A percentile compares a stretch with the other conserved stretches of the same genome.
Evolutionary conservation across 1,284 basidiomycete species (phyloP).

Genomic region (Tremellales sp.): DNA sequence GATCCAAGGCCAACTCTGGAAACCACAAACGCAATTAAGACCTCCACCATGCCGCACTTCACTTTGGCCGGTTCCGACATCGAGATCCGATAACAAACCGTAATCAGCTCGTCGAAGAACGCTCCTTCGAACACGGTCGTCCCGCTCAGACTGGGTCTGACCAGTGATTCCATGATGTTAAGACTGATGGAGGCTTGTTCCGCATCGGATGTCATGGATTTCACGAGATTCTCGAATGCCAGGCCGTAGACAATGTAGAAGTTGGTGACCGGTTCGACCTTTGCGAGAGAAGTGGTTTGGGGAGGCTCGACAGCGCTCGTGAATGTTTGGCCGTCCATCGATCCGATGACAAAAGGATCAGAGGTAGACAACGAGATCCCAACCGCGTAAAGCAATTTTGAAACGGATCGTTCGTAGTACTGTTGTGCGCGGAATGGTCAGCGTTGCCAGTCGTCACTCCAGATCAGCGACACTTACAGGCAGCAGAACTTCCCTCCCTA

Average conservation of each 20-base stretch:
- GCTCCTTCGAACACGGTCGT: constrained; percentile 71
- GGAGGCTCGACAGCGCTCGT: constrained; percentile 17
- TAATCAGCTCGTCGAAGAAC: constrained; percentile 86
- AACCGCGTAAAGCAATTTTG: constrained; percentile 80
- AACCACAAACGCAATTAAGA: constrained; percentile 62
- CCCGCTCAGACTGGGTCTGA: constrained; percentile 74
- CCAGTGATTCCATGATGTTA: constrained; percentile 71
- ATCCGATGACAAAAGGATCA: constrained; percentile 66
- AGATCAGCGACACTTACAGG: constrained; percentile 59
- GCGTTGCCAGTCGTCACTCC: background rate
- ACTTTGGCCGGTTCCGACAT: constrained; percentile 76
- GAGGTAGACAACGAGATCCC: constrained; percentile 70
- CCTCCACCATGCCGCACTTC: constrained; percentile 71
- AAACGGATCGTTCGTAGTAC: constrained; percentile 85
- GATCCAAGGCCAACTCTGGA: constrained; percentile 41
- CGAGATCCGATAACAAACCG: constrained; percentile 81
- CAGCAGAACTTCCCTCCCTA: constrained; percentile 83
- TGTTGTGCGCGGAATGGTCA: constrained; percentile 43
- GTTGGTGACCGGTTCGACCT: constrained; percentile 70
- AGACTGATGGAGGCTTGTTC: constrained; percentile 59
- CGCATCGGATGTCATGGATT: constrained; percentile 57
- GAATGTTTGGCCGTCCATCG: constrained; percentile 71
- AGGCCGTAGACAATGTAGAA: constrained; percentile 91
- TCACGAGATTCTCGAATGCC: constrained; percentile 81
- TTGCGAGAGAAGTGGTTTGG: constrained; percentile 31